phyloP scores from a whole-genome alignment of 805 yeast species.

The Hanseniaspora nectarophila region DNA sequence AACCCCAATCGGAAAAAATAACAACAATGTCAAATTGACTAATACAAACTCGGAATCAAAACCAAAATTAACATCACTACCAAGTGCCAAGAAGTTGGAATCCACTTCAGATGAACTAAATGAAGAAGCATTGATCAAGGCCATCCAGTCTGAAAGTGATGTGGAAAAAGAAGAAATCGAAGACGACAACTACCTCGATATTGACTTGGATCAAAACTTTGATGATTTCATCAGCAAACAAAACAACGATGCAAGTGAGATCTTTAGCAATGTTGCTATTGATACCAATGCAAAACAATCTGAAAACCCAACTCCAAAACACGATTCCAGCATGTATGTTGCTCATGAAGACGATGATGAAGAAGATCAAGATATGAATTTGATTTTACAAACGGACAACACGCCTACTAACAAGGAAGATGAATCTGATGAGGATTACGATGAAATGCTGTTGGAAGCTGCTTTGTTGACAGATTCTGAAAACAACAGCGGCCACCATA shows the following conservation, averaged over 20 bases:
- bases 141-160: slow-evolving; percentile 10
- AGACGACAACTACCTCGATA: slow-evolving; percentile 20
- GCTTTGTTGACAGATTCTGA: slow-evolving; percentile 28
- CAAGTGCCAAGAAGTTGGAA: slow-evolving; percentile 17
- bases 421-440: slow-evolving; percentile 23
- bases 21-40: background rate
- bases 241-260: slow-evolving; percentile 20
- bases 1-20: background rate
- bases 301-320: slow-evolving; percentile 13
- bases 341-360: slow-evolving; percentile 24
- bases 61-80: background rate
- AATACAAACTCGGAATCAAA: background rate
- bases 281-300: slow-evolving; percentile 17
- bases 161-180: slow-evolving; percentile 34
- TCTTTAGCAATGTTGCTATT: slow-evolving; percentile 22
- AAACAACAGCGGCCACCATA: slow-evolving; percentile 22
- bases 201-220: slow-evolving; percentile 16
- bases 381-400: slow-evolving; percentile 25
- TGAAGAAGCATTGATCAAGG: slow-evolving; percentile 1
- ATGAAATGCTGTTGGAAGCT: slow-evolving; percentile 27
- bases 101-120: slow-evolving; percentile 4
- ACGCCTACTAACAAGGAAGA: slow-evolving; percentile 21
- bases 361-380: slow-evolving; percentile 22
- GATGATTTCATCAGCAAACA: slow-evolving; percentile 14
- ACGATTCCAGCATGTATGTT: slow-evolving; percentile 3